Conservation (phyloP, 257 asterid species). For the Plectranthus barbatus region DNA sequence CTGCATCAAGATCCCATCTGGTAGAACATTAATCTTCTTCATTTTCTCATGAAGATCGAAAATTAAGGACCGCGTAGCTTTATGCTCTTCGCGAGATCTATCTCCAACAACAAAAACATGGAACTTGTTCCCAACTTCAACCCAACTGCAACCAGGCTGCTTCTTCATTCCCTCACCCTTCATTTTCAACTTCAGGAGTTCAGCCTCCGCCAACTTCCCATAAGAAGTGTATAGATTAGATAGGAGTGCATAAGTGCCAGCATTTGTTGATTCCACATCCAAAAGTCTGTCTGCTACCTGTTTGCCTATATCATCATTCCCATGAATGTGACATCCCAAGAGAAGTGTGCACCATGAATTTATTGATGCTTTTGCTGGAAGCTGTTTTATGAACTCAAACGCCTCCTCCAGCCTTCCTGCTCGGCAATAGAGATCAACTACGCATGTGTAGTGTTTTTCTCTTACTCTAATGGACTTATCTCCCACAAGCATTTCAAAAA, state of each 20-base stretch:
- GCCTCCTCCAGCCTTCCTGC: conserved; percentile 56
- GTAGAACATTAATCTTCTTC: conserved; percentile 31
- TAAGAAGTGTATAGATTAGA: conserved; percentile 21
- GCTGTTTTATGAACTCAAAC: conserved; percentile 26
- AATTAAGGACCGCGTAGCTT: conserved; percentile 18
- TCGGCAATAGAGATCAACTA: conserved; percentile 46
- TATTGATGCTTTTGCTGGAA: conserved; percentile 23
- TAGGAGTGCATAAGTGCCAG: conserved; percentile 26
- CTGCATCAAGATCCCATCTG: too few species aligned
- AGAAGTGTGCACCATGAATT: conserved; percentile 50
- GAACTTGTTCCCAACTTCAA: conserved; percentile 38
- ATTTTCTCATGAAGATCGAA: conserved; percentile 37
- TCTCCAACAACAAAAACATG: conserved; percentile 51
- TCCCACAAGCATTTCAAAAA: conserved; percentile 33
- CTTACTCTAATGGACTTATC: conserved; percentile 35
- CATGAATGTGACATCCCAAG: conserved; percentile 45
- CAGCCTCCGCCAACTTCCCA: conserved; percentile 44
- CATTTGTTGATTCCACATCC: conserved; percentile 21
- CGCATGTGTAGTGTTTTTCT: conserved; percentile 55
- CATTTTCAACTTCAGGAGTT: conserved; percentile 44
- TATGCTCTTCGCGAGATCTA: conserved; percentile 24
- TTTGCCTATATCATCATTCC: conserved; percentile 37
- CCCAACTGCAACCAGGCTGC: conserved; percentile 74
- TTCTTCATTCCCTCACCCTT: conserved; percentile 46
- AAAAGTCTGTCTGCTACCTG: conserved; percentile 28